Conservation (phyloP, 768 basidiomycete genomes). For the Paxillus rubicundulus region DNA sequence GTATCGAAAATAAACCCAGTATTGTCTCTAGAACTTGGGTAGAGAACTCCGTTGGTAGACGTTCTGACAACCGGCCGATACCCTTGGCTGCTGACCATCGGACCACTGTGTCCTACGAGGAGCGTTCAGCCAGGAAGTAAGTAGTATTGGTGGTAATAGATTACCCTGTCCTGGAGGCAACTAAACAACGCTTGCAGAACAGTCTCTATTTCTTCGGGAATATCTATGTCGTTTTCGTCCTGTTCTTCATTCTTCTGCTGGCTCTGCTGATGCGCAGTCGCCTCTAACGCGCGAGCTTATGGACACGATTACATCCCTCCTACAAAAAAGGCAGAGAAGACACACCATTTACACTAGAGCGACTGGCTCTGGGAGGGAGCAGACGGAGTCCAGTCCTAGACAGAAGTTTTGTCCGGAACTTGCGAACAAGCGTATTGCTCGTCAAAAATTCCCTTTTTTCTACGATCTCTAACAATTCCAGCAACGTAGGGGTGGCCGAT, state of each 20-base stretch:
- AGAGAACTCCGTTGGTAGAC: constrained; percentile 72
- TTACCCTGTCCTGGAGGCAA: constrained; percentile 78
- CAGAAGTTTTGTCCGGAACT: constrained; percentile 63
- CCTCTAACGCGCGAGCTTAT: constrained; percentile 26
- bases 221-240: constrained; percentile 50
- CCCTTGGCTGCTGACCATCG: constrained; percentile 95
- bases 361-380: constrained; percentile 47
- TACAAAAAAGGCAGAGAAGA: constrained; percentile 7
- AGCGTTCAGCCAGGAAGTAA: not conserved
- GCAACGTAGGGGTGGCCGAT: constrained; percentile 40
- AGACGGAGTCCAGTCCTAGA: constrained; percentile 63
- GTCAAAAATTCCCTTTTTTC: constrained; percentile 40
- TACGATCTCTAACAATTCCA: constrained; percentile 45
- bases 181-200: constrained; percentile 71
- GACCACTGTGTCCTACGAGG: constrained; percentile 81
- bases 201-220: constrained; percentile 77
- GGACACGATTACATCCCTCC: constrained; percentile 24
- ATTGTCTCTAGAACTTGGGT: constrained; percentile 82
- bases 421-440: constrained; percentile 66
- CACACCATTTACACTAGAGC: constrained; percentile 43
- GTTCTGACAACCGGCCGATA: constrained; percentile 77
- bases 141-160: constrained; percentile 1
- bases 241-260: constrained; percentile 10
- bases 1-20: constrained; percentile 72
- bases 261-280: constrained; percentile 4